Conservation (phyloP, 345 rosid genomes). For the Brassica napus region Da-Ae NC_063442.1:30766501-30767000, state of each 20-base stretch:
- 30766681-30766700: background rate
- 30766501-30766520: slow-evolving; percentile 72
- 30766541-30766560: slow-evolving; percentile 58
- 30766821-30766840: slow-evolving; percentile 31
- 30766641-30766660: background rate
- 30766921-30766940: slow-evolving; percentile 2
- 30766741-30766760: slow-evolving; percentile 17
- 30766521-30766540: slow-evolving; percentile 93
- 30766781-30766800: slow-evolving; percentile 6
- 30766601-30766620: slow-evolving; percentile 40
- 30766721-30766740: slow-evolving; percentile 22
- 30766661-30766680: slow-evolving; percentile 1
- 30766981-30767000: slow-evolving; percentile 2
- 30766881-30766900: background rate
- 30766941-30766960: slow-evolving; percentile 2
- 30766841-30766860: background rate
- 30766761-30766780: background rate
- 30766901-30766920: background rate
- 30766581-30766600: slow-evolving; percentile 44
- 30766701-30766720: slow-evolving; percentile 14
- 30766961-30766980: slow-evolving; percentile 13
- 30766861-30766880: slow-evolving; percentile 21
- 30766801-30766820: slow-evolving; percentile 29
- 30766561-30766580: slow-evolving; percentile 25
- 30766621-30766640: slow-evolving; percentile 11